phyloP scores from a whole-genome alignment of 163 green algal genomes.

The Coccomyxa subellipsoidea region DNA sequence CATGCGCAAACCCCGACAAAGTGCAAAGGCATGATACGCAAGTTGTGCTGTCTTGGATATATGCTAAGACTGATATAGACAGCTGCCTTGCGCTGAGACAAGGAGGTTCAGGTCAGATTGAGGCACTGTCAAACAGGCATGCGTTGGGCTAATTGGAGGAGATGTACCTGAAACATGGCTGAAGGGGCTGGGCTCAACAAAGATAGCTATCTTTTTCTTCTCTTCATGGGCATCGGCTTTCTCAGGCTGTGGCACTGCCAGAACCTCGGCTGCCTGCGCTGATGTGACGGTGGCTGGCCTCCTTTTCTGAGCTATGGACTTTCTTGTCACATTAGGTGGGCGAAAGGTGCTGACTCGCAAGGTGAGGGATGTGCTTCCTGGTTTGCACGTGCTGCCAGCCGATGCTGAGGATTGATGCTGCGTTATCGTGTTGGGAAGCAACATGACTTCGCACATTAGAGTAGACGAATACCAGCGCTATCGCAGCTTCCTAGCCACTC shows the following conservation, averaged over 20 bases:
- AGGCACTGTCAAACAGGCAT: no score
- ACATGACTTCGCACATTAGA: slow-evolving; percentile 5
- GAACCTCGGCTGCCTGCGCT: slow-evolving; percentile 3
- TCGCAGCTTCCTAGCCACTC: not conserved
- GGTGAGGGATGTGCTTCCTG: not conserved
- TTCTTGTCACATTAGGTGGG: not conserved
- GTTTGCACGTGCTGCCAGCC: not conserved
- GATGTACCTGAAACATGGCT: slow-evolving; percentile 39
- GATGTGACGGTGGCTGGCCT: not conserved
- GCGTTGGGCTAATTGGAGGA: not conserved
- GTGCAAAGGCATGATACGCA: no score
- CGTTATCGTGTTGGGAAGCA: not conserved
- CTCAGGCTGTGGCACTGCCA: not conserved
- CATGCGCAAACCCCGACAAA: no score
- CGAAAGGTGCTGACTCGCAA: not conserved
- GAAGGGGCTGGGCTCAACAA: slow-evolving; percentile 51
- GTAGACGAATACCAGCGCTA: not conserved
- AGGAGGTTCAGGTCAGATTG: no score
- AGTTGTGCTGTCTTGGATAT: no score
- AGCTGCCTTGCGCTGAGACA: no score
- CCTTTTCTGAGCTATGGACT: not conserved
- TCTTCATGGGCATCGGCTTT: not conserved
- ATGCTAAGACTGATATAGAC: no score
- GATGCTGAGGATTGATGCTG: not conserved
- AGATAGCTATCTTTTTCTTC: slow-evolving; percentile 17